Percentiles rank a stretch among this genome's conserved stretches.
These are phyloP conservation scores for Termitomyces heimii DNA, from an alignment of 768 basidiomycete species.

Conservation along the genomic window DNA sequence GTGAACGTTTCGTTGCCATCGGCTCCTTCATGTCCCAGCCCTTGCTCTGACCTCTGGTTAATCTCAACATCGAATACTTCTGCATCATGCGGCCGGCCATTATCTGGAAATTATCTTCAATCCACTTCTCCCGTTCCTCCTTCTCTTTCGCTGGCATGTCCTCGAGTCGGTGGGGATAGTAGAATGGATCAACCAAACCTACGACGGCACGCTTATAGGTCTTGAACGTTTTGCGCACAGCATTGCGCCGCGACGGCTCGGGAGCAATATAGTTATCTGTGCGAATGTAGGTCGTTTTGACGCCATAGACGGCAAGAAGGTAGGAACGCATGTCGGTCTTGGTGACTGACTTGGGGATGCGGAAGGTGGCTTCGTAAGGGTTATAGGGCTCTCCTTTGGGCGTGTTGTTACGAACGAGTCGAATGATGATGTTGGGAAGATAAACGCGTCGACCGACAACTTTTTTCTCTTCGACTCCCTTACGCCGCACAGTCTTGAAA, in stretches of 20 bases:
- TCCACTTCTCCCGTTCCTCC: slow-evolving; percentile 48
- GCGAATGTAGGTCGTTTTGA: slow-evolving; percentile 88
- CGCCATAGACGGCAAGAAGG: slow-evolving; percentile 78
- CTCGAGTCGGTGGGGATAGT: slow-evolving; percentile 78
- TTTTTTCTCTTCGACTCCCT: slow-evolving; percentile 34
- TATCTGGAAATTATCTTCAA: slow-evolving; percentile 58
- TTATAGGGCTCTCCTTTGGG: slow-evolving; percentile 78
- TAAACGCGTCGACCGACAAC: slow-evolving; percentile 82
- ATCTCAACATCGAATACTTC: slow-evolving; percentile 32
- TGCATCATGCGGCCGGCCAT: slow-evolving; percentile 27
- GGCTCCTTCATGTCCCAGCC: slow-evolving; percentile 37
- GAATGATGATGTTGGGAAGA: slow-evolving; percentile 83
- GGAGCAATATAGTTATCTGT: slow-evolving; percentile 86
- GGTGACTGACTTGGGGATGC: slow-evolving; percentile 81
- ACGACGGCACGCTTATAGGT: slow-evolving; percentile 92
- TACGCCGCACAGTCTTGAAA: slow-evolving; percentile 34
- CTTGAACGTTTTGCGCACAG: slow-evolving; percentile 31
- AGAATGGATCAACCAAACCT: slow-evolving; percentile 88
- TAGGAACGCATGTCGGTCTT: slow-evolving; percentile 91
- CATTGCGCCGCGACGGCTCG: slow-evolving; percentile 25
- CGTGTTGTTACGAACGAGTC: slow-evolving; percentile 80
- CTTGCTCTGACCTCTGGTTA: slow-evolving; percentile 32
- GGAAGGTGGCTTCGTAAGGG: slow-evolving; percentile 92
- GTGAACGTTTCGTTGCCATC: slow-evolving; percentile 38
- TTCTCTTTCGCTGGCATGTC: slow-evolving; percentile 65